These are phyloP conservation scores for Clonostachys rhizophaga DNA, from an alignment of 2,329 filamentous ascomycete species.

Conservation along the genomic window DNA sequence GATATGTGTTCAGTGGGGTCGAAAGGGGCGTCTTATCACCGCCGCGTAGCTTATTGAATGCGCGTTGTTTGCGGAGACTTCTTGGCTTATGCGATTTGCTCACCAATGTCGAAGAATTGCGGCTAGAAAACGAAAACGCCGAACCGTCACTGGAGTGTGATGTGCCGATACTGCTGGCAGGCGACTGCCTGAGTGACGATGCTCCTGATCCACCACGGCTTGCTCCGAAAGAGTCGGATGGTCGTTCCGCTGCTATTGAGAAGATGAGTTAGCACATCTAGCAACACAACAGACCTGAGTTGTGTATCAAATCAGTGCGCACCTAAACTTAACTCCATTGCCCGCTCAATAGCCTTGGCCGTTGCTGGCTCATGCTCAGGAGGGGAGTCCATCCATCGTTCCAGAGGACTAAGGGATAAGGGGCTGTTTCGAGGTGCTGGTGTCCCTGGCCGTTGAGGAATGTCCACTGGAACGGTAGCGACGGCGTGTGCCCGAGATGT, in stretches of 20 bases:
- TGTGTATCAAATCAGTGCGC: slow-evolving; percentile 2
- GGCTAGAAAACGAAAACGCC: slow-evolving; percentile 45
- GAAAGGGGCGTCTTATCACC: slow-evolving; percentile 1
- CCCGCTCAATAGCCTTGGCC: slow-evolving; percentile 17
- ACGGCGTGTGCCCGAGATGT: slow-evolving; percentile 46
- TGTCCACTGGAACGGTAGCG: slow-evolving; percentile 41
- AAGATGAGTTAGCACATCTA: neutral
- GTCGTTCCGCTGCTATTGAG: neutral
- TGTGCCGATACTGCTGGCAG: slow-evolving; percentile 49
- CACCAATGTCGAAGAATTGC: slow-evolving; percentile 39
- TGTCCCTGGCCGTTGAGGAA: slow-evolving; percentile 36
- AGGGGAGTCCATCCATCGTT: slow-evolving; percentile 21
- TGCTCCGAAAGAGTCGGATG: neutral
- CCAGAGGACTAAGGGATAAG: slow-evolving; percentile 1
- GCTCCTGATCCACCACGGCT: neutral
- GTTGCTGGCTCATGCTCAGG: slow-evolving; percentile 21
- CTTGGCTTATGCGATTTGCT: slow-evolving; percentile 31
- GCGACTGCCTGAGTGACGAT: slow-evolving; percentile 35
- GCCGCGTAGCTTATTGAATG: neutral
- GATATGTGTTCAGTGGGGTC: slow-evolving; percentile 15
- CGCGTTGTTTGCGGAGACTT: slow-evolving; percentile 17
- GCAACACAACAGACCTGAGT: slow-evolving; percentile 31
- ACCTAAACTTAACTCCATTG: slow-evolving; percentile 10
- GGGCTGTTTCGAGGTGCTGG: slow-evolving; percentile 16
- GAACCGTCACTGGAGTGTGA: slow-evolving; percentile 48